Evolutionary conservation across 2,329 filamentous ascomycete species (phyloP), one percentile per base, ranked within the genome.

Genomic region (Aspergillus glaucus): DNA sequence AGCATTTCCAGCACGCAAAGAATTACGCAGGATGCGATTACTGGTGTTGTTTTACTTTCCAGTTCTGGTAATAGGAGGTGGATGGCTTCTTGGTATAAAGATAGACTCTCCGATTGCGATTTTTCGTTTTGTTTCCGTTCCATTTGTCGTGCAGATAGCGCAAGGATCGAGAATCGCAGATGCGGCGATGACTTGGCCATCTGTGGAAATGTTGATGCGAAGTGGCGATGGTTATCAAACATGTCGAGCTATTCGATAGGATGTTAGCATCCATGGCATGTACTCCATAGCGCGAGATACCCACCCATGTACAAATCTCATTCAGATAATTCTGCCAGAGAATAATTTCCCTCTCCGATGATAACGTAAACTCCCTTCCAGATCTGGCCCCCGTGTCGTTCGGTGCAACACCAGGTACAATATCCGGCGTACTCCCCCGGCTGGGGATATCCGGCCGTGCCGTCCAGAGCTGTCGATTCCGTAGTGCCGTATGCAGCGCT

Each of bases 1-100:
- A 75, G 55, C 76, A 79, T 79, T 50, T 80, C 77, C 9, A 79
- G 55, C 4, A 78, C 76, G 47, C 76, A 79, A 0, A 79, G 63
- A 9, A 80, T 73, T 1, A 79, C 75, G 51, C 74, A 78, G 0
- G 76, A 74, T 0, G 76, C 76, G 30, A 79, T 75, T 3, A 78
- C 75, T 1, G 72, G 67, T 0, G 73, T 76, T 26, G 67, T 70
- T 8, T 74, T 73, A 4, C 68, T 71, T 10, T 72, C 69, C 0
- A 79, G 64, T 28, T 75, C 63, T 0, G 75, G 75, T 0, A 76
- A 63, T 1, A 80, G 64, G 2, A 73, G 65, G 41, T 75, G 72
- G 37, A 79, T 78, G 3, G 76, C 75, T 52, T 77, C 70, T 46
- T 78, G 75, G 48, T 79, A 79, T 1, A 79, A 59, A 0, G 69